Evolutionary conservation across 2,329 filamentous ascomycete genomes (phyloP), one percentile per base, ranked within the genome.

Genomic region (Remersonia thermophila): DNA sequence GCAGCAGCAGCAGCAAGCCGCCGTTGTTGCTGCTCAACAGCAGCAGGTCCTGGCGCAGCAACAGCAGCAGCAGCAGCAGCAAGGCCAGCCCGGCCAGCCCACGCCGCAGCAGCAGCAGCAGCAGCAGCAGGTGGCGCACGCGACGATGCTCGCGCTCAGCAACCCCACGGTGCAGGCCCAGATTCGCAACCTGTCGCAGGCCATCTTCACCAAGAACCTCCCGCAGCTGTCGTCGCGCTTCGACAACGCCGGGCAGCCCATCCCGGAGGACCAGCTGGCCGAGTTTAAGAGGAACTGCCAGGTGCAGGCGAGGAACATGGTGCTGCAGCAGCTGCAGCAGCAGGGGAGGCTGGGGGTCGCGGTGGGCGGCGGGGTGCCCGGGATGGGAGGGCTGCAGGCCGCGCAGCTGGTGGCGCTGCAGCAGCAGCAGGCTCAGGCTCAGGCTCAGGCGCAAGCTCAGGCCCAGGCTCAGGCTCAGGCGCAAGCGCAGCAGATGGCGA

Each of bases 241-340:
- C 37, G 65, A 65, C 9, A 59, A 61, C 0, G 38, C 47, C 2
- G 38, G 51, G 4, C 60, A 64, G 15, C 60, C 61, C 20, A 63
- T 73, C 3, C 69, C 71, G 0, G 54, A 47, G 0, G 68, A 73
- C 0, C 35, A 58, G 2, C 38, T 65, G 18, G 60, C 66, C 0
- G 59, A 57, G 23, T 62, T 71, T 18, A 70, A 66, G 49, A 49
- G 55, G 13, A 45, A 47, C 2, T 71, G 67, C 18, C 30, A 56
- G 3, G 27, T 41, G 0, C 60, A 58, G 39, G 67, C 67, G 1
- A 56, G 55, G 29, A 47, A 47, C 10, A 33, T 55, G n/a, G 41
- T 63, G 1, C 48, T 60, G 28, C 51, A 55, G 13, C 32, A 40
- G n/a, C 40, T 50, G 11, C 32, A 34, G 27, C 36, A 38, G 27